Percentiles rank a stretch among this genome's conserved stretches.
Evolutionary conservation across 768 basidiomycete species (phyloP).

Genomic region (Piloderma croceum): DNA sequence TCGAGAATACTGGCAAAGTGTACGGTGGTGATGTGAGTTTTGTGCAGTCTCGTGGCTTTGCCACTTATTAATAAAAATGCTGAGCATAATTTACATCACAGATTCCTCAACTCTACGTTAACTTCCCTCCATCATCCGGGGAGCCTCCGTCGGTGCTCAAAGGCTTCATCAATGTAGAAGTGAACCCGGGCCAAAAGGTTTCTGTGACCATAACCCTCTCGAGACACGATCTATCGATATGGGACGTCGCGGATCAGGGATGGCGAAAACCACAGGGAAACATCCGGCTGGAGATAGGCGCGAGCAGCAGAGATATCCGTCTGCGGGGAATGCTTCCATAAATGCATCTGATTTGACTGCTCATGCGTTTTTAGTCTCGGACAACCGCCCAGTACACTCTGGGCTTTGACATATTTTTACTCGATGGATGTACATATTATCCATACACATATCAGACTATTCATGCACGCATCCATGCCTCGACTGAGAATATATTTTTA

Average conservation of each 20-base stretch:
- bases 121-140: conserved; percentile 21
- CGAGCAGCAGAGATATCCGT: conserved; percentile 59
- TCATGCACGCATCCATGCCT: no score
- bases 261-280: conserved; percentile 66
- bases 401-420: no score
- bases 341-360: no score
- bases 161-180: conserved; percentile 25
- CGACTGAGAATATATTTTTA: no score
- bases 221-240: conserved; percentile 66
- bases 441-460: no score
- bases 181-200: conserved; percentile 29
- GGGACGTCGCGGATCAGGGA: conserved; percentile 69
- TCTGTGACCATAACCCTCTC: conserved; percentile 54
- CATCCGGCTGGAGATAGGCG: conserved; percentile 59
- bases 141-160: conserved; percentile 30
- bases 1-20: conserved; percentile 32
- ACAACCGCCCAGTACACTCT: no score
- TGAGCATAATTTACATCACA: conserved; percentile 5
- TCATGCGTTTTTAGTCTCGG: no score
- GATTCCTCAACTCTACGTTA: conserved; percentile 24
- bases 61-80: not conserved
- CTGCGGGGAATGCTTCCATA: conserved; percentile 40
- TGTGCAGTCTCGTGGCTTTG: not conserved
- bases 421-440: no score
- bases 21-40: conserved; percentile 26